Base-by-base conservation (phyloP, 441 rosid species). In the Gossypium gossypioides region DNA sequence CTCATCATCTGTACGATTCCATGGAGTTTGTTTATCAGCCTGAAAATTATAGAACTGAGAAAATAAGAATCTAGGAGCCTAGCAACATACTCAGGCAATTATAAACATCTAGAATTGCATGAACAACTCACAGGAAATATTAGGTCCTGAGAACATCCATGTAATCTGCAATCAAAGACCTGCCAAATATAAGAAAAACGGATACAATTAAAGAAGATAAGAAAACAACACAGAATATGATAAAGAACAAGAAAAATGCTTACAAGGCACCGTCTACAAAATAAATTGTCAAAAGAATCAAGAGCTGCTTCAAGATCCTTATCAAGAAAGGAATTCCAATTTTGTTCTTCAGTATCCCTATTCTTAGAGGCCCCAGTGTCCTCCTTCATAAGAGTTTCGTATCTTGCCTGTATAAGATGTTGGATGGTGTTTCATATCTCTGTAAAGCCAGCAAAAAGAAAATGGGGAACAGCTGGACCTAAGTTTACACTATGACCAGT, bases 391-490 rank as follows among this genome's bases (percentile, higher is more conserved):
- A 95, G 93, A 72, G 76, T 79, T 82, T 87, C 96, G 76, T 83
- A 80, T 92, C 98, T 92, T 86, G 93, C 99, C 99, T 95, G 99
- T 89, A 95, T 87, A 92, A 92, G 98, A 92, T 85, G 96, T 87
- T 95, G 79, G 91, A 86, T 66, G 89, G 89, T 86, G 97, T 88
- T 87, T 92, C 97, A 95, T 88, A 88, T 89, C 92, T 89, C 91
- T 89, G 98, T 85, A 84, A 86, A 86, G 88, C 82, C 84, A 86
- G 86, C 91, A 92, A 69, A 87, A 84, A 79, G 86, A 74, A 84
- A 88, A 89, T 87, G 91, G 97, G 97, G 87, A 86, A 85, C 81
- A 66, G 90, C 94, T 89, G 90, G 95, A 88, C 91, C 88, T 86
- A 86, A 83, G 86, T 86, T 86, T 85, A 81, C 86, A 80, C 85